Conservation (phyloP, 192 early-diverging fungal genomes). For the Backusella luteola region DNA sequence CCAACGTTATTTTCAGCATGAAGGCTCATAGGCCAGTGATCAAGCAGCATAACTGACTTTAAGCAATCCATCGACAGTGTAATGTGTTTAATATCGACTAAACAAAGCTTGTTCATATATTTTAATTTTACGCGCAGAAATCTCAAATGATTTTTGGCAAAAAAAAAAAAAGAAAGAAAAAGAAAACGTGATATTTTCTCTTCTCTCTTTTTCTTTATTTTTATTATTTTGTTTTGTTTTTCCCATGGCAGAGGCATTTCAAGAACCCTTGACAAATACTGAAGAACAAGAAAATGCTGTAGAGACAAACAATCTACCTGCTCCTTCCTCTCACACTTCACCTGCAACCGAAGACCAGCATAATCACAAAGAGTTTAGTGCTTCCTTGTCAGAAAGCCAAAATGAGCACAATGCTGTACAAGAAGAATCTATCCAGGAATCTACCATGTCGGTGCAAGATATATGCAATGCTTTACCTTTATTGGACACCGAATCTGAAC, state of each 20-base stretch:
- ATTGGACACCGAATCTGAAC: not conserved
- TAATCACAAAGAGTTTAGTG: not conserved
- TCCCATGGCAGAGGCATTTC: not conserved
- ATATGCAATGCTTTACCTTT: not conserved
- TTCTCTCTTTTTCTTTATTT: not conserved
- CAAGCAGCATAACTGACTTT: not conserved
- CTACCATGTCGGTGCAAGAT: not conserved
- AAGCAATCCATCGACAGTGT: not conserved
- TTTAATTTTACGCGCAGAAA: too few species aligned
- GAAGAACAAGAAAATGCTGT: not conserved
- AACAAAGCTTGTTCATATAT: too few species aligned
- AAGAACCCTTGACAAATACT: not conserved
- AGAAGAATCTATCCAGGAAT: not conserved
- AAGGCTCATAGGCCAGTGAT: not conserved
- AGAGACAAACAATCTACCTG: not conserved
- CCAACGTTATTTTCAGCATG: too few species aligned
- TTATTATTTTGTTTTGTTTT: not conserved
- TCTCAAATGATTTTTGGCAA: too few species aligned
- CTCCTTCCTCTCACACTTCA: not conserved
- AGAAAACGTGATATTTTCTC: not conserved
- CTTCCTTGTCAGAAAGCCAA: not conserved
- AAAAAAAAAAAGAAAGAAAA: not conserved
- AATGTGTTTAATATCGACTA: not conserved
- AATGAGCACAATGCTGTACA: not conserved
- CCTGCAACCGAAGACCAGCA: not conserved